These are phyloP conservation scores for Spathaspora boniae DNA, from an alignment of 805 yeast species.

Conservation along the genomic window DNA sequence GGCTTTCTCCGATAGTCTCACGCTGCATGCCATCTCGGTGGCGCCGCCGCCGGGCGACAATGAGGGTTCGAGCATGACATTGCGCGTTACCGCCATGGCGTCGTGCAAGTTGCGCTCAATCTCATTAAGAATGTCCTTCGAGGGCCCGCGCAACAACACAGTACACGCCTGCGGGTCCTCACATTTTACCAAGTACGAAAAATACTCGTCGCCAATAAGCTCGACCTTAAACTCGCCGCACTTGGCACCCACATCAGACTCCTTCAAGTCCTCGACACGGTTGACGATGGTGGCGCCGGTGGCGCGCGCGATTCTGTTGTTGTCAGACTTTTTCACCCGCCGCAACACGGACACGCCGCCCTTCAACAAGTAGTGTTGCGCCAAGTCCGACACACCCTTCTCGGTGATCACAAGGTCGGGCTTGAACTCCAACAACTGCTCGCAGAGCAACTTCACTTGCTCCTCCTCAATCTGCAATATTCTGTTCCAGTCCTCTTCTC, in stretches of 20 bases:
- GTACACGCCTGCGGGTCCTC: constrained; percentile 91
- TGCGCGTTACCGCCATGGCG: constrained; percentile 97
- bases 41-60: constrained; percentile 99
- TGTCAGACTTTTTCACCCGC: constrained; percentile 93
- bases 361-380: constrained; percentile 92
- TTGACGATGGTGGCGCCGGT: constrained; percentile 97
- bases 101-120: constrained; percentile 96
- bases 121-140: constrained; percentile 94
- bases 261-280: constrained; percentile 91
- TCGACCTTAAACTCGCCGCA: constrained; percentile 94
- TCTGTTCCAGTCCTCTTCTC: constrained; percentile 95
- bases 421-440: constrained; percentile 73
- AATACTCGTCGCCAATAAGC: constrained; percentile 96
- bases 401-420: constrained; percentile 96
- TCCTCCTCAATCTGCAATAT: constrained; percentile 96
- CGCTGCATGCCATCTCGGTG: constrained; percentile 97
- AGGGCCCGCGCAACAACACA: constrained; percentile 88
- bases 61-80: constrained; percentile 90
- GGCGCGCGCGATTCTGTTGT: constrained; percentile 93
- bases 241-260: constrained; percentile 79
- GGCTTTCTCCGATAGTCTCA: constrained; percentile 82
- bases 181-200: constrained; percentile 79
- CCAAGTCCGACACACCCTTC: constrained; percentile 96
- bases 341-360: constrained; percentile 91
- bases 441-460: constrained; percentile 86